Percentiles rank a stretch among this genome's conserved stretches.
Evolutionary conservation across 257 asterid species (phyloP).

Genomic region (Parsonsia alboflavescens): DNA sequence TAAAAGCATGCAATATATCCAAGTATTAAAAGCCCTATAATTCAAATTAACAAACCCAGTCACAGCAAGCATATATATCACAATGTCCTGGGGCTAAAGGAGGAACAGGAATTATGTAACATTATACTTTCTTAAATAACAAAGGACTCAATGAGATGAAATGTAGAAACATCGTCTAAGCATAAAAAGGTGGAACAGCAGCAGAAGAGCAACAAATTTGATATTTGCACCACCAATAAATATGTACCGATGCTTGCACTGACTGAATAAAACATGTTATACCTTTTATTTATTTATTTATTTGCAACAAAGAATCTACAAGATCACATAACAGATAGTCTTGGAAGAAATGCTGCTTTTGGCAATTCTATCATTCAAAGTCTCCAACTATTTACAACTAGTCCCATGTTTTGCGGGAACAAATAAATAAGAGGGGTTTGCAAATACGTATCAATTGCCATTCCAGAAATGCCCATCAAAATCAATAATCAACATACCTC

Average conservation of each 20-base stretch:
- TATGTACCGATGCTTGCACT: neutral
- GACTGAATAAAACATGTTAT: no score
- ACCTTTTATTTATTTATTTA: neutral
- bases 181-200: neutral
- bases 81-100: neutral
- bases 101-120: neutral
- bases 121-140: neutral
- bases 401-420: no score
- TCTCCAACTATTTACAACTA: no score
- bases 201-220: neutral
- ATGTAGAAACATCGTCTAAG: neutral
- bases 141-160: neutral
- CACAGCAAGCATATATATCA: neutral
- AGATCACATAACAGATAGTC: neutral
- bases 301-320: neutral
- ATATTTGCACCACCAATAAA: neutral
- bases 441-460: neutral
- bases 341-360: neutral
- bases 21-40: neutral
- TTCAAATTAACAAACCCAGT: neutral
- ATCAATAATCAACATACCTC: slow-evolving; percentile 47
- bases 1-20: neutral
- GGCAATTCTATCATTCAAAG: no score
- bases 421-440: neutral
- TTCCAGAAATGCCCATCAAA: neutral